These are phyloP conservation scores for Ogataea paraovalis DNA, from an alignment of 805 yeast genomes.

Conservation along the genomic window DNA sequence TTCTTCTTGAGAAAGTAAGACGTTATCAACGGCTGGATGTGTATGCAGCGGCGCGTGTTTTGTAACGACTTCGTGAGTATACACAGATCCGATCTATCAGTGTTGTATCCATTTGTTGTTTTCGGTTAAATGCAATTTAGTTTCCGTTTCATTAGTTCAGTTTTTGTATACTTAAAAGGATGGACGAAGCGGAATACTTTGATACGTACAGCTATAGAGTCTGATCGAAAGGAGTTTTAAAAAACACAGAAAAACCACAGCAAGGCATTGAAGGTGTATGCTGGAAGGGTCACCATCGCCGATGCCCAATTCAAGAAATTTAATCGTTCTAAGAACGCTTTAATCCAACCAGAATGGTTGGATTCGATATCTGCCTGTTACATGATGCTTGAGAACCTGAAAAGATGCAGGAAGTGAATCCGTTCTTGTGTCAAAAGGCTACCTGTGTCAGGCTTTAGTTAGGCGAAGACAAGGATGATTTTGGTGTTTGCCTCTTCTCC, in stretches of 20 bases:
- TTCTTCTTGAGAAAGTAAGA: no score
- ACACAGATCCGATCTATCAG: no score
- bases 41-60: no score
- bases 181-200: background rate
- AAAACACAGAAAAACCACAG: constrained; percentile 16
- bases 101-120: no score
- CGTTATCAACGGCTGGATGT: no score
- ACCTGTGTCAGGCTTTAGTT: constrained; percentile 36
- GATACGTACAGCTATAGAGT: background rate
- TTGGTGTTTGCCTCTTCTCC: no score
- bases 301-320: constrained; percentile 6
- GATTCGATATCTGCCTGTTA: constrained; percentile 50
- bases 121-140: no score
- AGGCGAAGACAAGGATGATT: constrained; percentile 33
- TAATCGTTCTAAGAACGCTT: constrained; percentile 4
- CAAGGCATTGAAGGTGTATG: constrained; percentile 20
- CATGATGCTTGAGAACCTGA: constrained; percentile 36
- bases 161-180: background rate
- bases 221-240: constrained; percentile 12
- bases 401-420: constrained; percentile 34
- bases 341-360: constrained; percentile 16
- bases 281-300: constrained; percentile 14
- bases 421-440: constrained; percentile 47
- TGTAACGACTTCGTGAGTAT: no score
- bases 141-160: no score